Conservation (phyloP, 208 protist species). For the Leishmania arabica region DNA sequence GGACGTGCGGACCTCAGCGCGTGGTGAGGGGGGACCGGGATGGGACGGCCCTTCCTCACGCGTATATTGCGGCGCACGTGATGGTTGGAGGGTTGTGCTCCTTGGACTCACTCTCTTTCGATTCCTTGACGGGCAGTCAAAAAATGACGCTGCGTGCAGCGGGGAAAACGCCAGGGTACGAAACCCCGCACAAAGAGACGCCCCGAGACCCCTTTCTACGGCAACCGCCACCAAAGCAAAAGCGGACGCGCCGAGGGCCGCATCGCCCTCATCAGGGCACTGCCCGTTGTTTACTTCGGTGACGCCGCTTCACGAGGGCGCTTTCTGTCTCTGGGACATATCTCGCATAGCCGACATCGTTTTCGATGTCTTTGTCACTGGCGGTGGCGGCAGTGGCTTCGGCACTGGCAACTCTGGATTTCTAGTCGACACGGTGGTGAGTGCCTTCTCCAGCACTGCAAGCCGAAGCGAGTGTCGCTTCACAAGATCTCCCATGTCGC, state of each 20-base stretch:
- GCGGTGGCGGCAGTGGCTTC: neutral
- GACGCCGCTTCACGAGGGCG: neutral
- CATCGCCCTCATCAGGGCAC: neutral
- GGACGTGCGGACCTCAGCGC: neutral
- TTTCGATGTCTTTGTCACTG: neutral
- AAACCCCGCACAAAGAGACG: neutral
- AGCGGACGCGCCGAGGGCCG: neutral
- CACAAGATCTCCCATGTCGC: conserved; percentile 34
- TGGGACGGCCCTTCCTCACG: neutral
- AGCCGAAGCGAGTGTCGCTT: conserved; percentile 37
- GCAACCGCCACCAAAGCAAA: too few species aligned
- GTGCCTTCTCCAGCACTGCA: conserved; percentile 14
- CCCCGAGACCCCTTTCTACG: neutral
- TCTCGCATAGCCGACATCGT: neutral
- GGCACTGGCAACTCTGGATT: neutral
- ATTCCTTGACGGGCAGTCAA: neutral
- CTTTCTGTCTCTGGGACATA: neutral
- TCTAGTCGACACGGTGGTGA: neutral
- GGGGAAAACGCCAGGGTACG: neutral
- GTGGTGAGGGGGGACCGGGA: neutral
- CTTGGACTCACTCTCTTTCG: neutral
- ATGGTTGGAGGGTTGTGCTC: neutral
- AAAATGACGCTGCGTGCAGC: neutral
- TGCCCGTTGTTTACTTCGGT: neutral
- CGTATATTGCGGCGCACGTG: neutral